Base-by-base conservation (phyloP, 2,329 filamentous ascomycete genomes). In the Talaromyces albobiverticillius region DNA sequence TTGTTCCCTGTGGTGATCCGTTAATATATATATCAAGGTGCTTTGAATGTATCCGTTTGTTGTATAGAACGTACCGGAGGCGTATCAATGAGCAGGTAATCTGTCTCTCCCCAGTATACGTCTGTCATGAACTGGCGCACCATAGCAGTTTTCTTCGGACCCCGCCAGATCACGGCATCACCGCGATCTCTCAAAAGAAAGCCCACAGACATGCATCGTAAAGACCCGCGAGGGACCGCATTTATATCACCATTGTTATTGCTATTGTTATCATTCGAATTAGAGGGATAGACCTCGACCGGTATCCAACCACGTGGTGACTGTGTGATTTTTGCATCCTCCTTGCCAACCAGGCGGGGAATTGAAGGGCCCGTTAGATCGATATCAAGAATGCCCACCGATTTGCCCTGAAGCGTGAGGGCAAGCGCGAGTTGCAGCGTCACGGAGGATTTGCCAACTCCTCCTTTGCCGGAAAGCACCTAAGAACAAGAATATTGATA, bases 121-220 rank as follows among this genome's bases (percentile, higher is more conserved):
- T 96, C 92, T 1, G 89, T 88, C 25, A 99, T 79, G 68, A 99
- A 99, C 71, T 99, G 94, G 38, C 92, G 85, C 55, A 99, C 90
- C 94, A 99, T 99, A 48, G 94, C 94, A 4, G 94, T 99, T 77
- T 99, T 99, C 75, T 99, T 99, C 2, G 94, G 94, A 0, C 94
- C 94, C 51, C 94, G 84, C 94, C 94, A 99, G 36, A 99, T 94
- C 0, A 99, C 92, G 0, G 94, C 93, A 64, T 96, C 91, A 58
- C 89, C 89, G 62, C 93, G 80, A 57, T 85, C 83, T 3, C 87
- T 85, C 5, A 99, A 81, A 6, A 99, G 81, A 65, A 99, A 97
- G 2, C 92, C 94, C 1, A 99, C 79, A 53, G 90, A 96, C 88
- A 97, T 96, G 70, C 90, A 94, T 57, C 75, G 71, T 34, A 79